Percentiles rank a stretch among this genome's conserved stretches.
Conservation (phyloP, 257 asterid species). For the Henckelia pumila region DNA sequence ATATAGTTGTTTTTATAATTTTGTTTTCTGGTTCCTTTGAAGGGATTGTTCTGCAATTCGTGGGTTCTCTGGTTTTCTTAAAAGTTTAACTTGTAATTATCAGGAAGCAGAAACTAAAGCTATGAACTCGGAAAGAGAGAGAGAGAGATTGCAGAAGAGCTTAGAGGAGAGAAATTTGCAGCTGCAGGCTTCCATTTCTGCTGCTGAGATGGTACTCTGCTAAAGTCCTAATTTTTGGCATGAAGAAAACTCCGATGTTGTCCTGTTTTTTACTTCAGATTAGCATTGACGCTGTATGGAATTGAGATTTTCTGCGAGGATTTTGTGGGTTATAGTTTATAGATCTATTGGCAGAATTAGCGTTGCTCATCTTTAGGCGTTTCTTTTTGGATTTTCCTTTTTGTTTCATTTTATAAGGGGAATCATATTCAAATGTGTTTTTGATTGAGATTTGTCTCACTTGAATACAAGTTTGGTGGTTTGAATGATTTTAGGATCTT, state of each 20-base stretch:
- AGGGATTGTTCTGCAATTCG: slow-evolving; percentile 3
- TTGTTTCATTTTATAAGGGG: slow-evolving; percentile 45
- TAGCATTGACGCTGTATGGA: too few relatives aligned
- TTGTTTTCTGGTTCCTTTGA: slow-evolving; percentile 1
- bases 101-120: slow-evolving; percentile 82
- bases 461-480: slow-evolving; percentile 25
- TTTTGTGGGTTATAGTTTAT: background rate
- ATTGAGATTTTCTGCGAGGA: too few relatives aligned
- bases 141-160: slow-evolving; percentile 52
- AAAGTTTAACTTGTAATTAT: slow-evolving; percentile 14
- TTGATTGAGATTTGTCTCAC: slow-evolving; percentile 37
- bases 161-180: slow-evolving; percentile 54
- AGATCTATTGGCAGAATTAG: slow-evolving; percentile 33
- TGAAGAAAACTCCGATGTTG: background rate
- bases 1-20: slow-evolving; percentile 26
- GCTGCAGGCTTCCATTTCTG: slow-evolving; percentile 59
- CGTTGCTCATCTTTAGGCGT: slow-evolving; percentile 34
- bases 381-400: slow-evolving; percentile 51
- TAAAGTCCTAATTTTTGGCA: slow-evolving; percentile 6
- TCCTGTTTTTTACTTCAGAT: background rate
- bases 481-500: slow-evolving; percentile 50
- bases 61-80: background rate
- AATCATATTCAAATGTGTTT: slow-evolving; percentile 27
- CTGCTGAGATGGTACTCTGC: slow-evolving; percentile 56
- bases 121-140: slow-evolving; percentile 61